Conservation (phyloP, 2,329 filamentous ascomycete species). For the Colletotrichum trifolii region DNA sequence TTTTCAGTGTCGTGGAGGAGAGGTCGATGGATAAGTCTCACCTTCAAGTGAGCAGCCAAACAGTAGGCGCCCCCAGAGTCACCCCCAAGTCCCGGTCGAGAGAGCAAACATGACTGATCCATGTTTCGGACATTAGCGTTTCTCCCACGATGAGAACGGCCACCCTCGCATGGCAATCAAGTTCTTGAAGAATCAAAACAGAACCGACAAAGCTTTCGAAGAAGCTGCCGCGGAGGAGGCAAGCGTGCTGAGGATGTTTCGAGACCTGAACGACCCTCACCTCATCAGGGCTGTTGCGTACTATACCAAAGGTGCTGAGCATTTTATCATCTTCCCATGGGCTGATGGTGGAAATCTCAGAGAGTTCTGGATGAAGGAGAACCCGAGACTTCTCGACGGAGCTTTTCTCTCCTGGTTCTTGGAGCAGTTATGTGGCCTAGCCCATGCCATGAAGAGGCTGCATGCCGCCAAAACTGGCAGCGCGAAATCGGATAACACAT, state of each 20-base stretch:
- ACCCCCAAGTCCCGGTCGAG: background rate
- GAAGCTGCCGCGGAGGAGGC: background rate
- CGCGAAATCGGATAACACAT: background rate
- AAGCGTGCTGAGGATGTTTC: background rate
- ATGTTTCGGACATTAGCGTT: background rate
- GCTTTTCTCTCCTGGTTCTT: background rate
- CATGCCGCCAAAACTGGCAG: background rate
- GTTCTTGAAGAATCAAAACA: background rate
- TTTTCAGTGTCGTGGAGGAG: conserved; percentile 4
- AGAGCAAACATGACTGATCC: background rate
- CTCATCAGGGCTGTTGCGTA: conserved; percentile 9
- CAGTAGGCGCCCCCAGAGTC: background rate
- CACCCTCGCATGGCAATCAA: conserved; percentile 1
- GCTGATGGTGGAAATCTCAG: conserved; percentile 14
- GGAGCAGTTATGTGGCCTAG: conserved; percentile 4
- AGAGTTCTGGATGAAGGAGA: conserved; percentile 4
- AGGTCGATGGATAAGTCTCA: background rate
- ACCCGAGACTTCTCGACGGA: background rate
- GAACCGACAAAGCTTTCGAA: background rate
- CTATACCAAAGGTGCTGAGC: background rate
- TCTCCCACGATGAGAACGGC: background rate
- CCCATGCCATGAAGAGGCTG: background rate
- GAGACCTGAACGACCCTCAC: background rate
- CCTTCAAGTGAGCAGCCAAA: background rate
- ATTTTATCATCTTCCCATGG: conserved; percentile 18